Conservation (phyloP, 305 asterid species). For the Fraxinus baroniana region DNA sequence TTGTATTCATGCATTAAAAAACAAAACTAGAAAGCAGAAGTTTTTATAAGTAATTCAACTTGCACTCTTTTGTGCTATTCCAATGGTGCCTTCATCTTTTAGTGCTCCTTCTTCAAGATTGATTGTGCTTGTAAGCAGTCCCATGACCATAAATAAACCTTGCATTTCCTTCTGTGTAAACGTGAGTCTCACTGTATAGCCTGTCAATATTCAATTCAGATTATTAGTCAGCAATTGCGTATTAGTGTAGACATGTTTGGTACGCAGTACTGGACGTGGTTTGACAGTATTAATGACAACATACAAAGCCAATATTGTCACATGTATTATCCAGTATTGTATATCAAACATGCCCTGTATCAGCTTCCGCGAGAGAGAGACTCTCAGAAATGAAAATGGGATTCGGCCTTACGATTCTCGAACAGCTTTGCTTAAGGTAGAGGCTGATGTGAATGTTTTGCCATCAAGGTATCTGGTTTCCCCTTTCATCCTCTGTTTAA, state of each 20-base stretch:
- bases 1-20: background rate
- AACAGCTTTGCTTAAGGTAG: constrained; percentile 86
- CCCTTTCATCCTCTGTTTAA: constrained; percentile 69
- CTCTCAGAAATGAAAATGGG: background rate
- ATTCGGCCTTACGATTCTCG: constrained; percentile 59
- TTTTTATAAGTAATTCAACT: background rate
- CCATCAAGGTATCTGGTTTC: constrained; percentile 81
- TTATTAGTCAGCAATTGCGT: background rate
- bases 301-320: too few relatives aligned
- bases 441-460: constrained; percentile 74
- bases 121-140: constrained; percentile 42
- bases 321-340: background rate
- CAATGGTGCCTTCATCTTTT: background rate
- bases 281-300: too few relatives aligned
- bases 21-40: constrained; percentile 19
- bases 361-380: background rate
- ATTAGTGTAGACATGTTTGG: background rate
- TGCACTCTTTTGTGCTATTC: background rate
- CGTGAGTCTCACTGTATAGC: constrained; percentile 70
- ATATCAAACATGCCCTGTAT: background rate
- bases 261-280: background rate
- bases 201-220: constrained; percentile 33
- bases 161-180: constrained; percentile 80
- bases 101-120: constrained; percentile 20
- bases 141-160: constrained; percentile 94